A percentile compares a stretch with the other conserved stretches of the same genome.
phyloP scores from a whole-genome alignment of 495 filamentous ascomycete genomes.

The Massariosphaeria phaeospora region DNA sequence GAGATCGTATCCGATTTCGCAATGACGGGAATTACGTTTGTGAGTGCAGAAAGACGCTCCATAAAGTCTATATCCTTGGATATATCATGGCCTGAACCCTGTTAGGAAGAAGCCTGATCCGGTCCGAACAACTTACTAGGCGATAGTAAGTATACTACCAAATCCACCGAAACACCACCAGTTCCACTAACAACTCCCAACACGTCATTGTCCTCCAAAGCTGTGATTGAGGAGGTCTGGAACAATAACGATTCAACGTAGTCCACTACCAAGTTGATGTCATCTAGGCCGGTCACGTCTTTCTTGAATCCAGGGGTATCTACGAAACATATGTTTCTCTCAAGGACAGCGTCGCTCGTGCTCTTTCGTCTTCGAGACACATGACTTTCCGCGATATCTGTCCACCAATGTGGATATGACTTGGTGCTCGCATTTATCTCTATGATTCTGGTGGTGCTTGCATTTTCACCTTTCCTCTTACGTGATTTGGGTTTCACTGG shows the following conservation, averaged over 20 bases:
- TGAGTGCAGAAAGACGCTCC: conserved; percentile 65
- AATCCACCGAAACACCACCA: conserved; percentile 85
- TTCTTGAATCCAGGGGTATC: conserved; percentile 75
- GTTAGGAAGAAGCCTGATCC: neutral
- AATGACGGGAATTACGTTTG: conserved; percentile 82
- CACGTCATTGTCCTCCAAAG: conserved; percentile 65
- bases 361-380: conserved; percentile 71
- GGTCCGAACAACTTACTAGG: conserved; percentile 48
- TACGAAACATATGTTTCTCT: conserved; percentile 92
- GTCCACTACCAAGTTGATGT: conserved; percentile 62
- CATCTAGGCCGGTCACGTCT: conserved; percentile 58
- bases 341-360: conserved; percentile 73
- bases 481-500: conserved; percentile 40
- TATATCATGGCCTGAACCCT: conserved; percentile 54
- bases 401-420: conserved; percentile 91
- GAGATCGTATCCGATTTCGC: conserved; percentile 70
- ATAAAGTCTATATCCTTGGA: conserved; percentile 73
- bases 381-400: conserved; percentile 73
- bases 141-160: conserved; percentile 74
- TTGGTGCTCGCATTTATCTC: conserved; percentile 92
- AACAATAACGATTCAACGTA: conserved; percentile 73
- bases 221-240: conserved; percentile 55
- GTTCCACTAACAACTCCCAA: conserved; percentile 75
- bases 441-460: conserved; percentile 49
- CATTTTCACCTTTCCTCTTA: conserved; percentile 22